These are phyloP conservation scores for Trypanosoma brucei DNA, from an alignment of 208 protist species.

Conservation along the genomic window DNA sequence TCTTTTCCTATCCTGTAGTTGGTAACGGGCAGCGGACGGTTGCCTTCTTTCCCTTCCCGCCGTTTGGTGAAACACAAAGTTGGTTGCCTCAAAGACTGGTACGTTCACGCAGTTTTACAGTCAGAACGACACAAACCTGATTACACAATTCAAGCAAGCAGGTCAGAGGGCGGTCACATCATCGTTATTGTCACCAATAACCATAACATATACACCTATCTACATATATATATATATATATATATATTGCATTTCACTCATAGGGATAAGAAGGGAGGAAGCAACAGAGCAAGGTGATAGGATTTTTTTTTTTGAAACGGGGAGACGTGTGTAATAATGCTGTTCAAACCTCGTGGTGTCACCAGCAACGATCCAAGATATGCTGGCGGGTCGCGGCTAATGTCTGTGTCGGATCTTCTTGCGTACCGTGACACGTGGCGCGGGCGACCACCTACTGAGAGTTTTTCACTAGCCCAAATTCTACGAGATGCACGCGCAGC, in stretches of 20 bases:
- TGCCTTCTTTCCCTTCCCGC: too few relatives aligned
- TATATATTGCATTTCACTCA: too few relatives aligned
- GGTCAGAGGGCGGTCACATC: too few relatives aligned
- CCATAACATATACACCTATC: too few relatives aligned
- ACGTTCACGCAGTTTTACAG: too few relatives aligned
- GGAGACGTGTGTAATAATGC: slow-evolving; percentile 23
- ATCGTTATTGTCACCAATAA: too few relatives aligned
- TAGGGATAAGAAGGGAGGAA: not conserved
- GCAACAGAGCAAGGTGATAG: slow-evolving; percentile 12
- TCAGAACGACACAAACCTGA: too few relatives aligned
- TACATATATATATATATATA: too few relatives aligned
- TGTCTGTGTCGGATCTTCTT: slow-evolving; percentile 69
- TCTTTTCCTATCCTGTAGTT: not conserved
- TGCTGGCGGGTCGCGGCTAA: slow-evolving; percentile 71
- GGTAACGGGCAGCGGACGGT: too few relatives aligned
- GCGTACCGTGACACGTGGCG: slow-evolving; percentile 84
- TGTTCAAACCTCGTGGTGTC: slow-evolving; percentile 66
- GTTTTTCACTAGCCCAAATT: slow-evolving; percentile 73
- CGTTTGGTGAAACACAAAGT: too few relatives aligned
- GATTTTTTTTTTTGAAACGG: not conserved
- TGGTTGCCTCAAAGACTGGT: too few relatives aligned
- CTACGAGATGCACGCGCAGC: slow-evolving; percentile 47
- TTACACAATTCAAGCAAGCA: too few relatives aligned
- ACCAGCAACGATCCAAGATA: slow-evolving; percentile 46
- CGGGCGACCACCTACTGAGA: slow-evolving; percentile 32